phyloP scores from a whole-genome alignment of 129 eudicot species.

The Rutidosis leptorrhynchoides region DNA sequence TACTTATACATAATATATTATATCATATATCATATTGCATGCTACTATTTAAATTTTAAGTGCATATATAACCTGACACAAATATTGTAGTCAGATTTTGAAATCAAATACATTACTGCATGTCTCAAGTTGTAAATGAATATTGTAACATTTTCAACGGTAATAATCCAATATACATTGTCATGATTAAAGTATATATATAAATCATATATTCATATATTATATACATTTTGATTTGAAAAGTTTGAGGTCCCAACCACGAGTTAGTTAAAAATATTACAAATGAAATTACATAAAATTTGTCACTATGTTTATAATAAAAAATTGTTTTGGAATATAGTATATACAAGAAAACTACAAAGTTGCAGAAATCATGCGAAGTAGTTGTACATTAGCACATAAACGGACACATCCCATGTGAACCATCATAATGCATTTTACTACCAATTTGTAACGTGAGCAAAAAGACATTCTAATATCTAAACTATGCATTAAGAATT shows the following conservation, averaged over 20 bases:
- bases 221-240: not conserved
- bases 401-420: slow-evolving; percentile 31
- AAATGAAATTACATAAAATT: not conserved
- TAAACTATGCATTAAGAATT: slow-evolving; percentile 4
- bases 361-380: slow-evolving; percentile 21
- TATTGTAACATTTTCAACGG: not conserved
- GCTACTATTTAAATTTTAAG: too few species aligned
- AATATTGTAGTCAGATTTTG: not conserved
- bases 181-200: slow-evolving; percentile 13
- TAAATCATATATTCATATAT: too few species aligned
- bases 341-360: slow-evolving; percentile 27
- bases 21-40: too few species aligned
- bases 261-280: slow-evolving; percentile 8
- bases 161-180: not conserved
- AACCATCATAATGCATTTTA: not conserved
- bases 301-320: slow-evolving; percentile 6
- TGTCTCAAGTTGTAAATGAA: not conserved
- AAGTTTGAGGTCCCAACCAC: slow-evolving; percentile 10
- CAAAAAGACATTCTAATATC: not conserved
- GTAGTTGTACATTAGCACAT: slow-evolving; percentile 19
- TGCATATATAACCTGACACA: not conserved
- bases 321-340: slow-evolving; percentile 1
- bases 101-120: not conserved
- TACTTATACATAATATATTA: too few species aligned
- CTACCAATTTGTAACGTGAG: slow-evolving; percentile 20